Conservation (phyloP, 345 rosid species). For the Gossypium australe region DNA sequence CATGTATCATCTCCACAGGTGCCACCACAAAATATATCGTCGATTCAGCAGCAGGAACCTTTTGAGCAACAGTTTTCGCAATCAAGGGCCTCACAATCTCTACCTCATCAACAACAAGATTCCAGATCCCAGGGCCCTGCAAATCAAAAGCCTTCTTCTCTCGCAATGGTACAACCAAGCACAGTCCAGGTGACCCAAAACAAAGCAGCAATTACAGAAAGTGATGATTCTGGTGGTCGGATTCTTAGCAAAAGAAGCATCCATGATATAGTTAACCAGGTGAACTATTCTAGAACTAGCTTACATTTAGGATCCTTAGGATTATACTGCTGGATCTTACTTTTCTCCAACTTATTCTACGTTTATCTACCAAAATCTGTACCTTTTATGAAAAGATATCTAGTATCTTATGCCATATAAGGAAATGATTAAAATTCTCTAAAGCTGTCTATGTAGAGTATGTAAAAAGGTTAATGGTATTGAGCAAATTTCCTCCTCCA, state of each 20-base stretch:
- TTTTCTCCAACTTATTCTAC: neutral
- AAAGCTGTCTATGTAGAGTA: neutral
- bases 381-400: neutral
- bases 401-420: neutral
- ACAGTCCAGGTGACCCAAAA: slow-evolving; percentile 37
- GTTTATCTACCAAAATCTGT: neutral
- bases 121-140: slow-evolving; percentile 36
- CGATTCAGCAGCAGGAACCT: slow-evolving; percentile 54
- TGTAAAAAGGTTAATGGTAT: neutral
- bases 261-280: slow-evolving; percentile 83
- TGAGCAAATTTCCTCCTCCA: neutral
- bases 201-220: slow-evolving; percentile 45
- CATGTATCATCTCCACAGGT: slow-evolving; percentile 43
- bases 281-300: slow-evolving; percentile 17
- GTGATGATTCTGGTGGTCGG: slow-evolving; percentile 55
- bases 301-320: neutral
- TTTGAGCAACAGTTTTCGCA: slow-evolving; percentile 48
- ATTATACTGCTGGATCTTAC: neutral
- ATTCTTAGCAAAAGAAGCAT: slow-evolving; percentile 86
- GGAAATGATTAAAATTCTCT: neutral
- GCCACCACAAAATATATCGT: slow-evolving; percentile 43
- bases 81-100: slow-evolving; percentile 45
- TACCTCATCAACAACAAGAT: slow-evolving; percentile 56
- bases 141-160: slow-evolving; percentile 48
- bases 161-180: slow-evolving; percentile 38